phyloP scores from a whole-genome alignment of 2,329 filamentous ascomycete genomes.

The Penicillium hesseltinei region DNA sequence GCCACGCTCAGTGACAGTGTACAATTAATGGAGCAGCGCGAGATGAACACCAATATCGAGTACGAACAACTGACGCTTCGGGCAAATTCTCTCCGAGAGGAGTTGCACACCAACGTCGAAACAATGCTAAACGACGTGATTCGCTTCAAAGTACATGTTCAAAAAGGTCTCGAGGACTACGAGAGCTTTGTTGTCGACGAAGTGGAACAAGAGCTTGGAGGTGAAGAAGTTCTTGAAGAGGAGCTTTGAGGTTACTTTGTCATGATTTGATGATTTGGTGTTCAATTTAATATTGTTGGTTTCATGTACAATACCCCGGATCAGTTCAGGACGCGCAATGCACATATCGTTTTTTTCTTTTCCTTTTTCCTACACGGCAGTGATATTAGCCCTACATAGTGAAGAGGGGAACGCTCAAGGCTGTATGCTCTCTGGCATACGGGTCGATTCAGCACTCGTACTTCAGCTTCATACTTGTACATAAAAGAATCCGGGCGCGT shows the following conservation, averaged over 20 bases:
- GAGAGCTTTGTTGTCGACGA: conserved; percentile 92
- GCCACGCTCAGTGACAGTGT: conserved; percentile 79
- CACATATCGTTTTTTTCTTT: background rate
- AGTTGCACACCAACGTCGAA: conserved; percentile 96
- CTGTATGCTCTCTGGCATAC: too few relatives aligned
- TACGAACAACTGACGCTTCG: conserved; percentile 89
- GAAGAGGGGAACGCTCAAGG: too few relatives aligned
- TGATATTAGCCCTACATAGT: too few relatives aligned
- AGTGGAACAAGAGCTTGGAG: conserved; percentile 79
- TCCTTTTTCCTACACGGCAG: too few relatives aligned
- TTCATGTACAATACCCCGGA: conserved; percentile 13
- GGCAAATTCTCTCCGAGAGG: conserved; percentile 82
- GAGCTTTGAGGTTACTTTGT: conserved; percentile 20
- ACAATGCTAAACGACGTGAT: conserved; percentile 95
- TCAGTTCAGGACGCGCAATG: conserved; percentile 10
- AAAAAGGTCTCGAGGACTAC: conserved; percentile 89
- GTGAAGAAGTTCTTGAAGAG: conserved; percentile 52
- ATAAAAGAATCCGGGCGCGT: too few relatives aligned
- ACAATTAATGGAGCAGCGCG: conserved; percentile 86
- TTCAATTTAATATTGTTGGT: conserved; percentile 4
- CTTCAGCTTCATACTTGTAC: too few relatives aligned
- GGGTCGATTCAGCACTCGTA: too few relatives aligned
- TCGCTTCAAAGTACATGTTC: conserved; percentile 96
- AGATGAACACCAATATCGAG: conserved; percentile 96
- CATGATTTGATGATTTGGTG: conserved; percentile 18